Base-by-base conservation (phyloP, 257 asterid species). In the Ajuga chamaepitys region DNA sequence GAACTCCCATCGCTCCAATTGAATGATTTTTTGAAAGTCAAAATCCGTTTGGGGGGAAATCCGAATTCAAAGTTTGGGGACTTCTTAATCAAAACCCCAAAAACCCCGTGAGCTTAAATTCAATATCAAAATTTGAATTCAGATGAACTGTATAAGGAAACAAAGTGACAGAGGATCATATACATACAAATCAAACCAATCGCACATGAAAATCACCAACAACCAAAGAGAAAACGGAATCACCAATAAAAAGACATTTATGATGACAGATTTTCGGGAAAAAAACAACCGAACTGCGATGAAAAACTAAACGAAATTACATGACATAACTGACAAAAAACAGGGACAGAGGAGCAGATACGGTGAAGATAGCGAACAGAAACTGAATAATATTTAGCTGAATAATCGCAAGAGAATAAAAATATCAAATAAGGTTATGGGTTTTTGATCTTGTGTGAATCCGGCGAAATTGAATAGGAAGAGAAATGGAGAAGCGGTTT, bases 1-100 rank as follows among this genome's bases (percentile, higher is more conserved):
- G 98, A 68, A 83, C 76, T 46, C 92, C 98, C 96, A 91, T 91
- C 4, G 48, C 53, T 66, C 56, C 30, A 78, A 64, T 22, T 28
- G 11, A 24, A 46, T 16, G 1, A 63, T 58, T 52, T 48, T 10
- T 45, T 5, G 53, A 61, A 34, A 56, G 18, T 53, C 17, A n/a
- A 26, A 30, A 30, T 30, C 37, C 4, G 37, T 1, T 30, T 30
- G 41, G 67, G 44, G 51, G 48, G 45, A 62, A 30, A 47, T 6
- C 28, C n/a, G 32, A 42, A 58, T 51, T 57, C 58, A 42, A 38
- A 70, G 38, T 11, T 44, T 13, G 30, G 51, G 35, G 18, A 30
- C 16, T 57, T 11, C n/a, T 17, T 53, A 14, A 40, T 30, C 47
- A 52, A 38, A 60, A 45, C 12, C 62, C 44, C 37, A 62, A 40